phyloP scores from a whole-genome alignment of 768 basidiomycete species.

The Termitomyces sp. region DNA sequence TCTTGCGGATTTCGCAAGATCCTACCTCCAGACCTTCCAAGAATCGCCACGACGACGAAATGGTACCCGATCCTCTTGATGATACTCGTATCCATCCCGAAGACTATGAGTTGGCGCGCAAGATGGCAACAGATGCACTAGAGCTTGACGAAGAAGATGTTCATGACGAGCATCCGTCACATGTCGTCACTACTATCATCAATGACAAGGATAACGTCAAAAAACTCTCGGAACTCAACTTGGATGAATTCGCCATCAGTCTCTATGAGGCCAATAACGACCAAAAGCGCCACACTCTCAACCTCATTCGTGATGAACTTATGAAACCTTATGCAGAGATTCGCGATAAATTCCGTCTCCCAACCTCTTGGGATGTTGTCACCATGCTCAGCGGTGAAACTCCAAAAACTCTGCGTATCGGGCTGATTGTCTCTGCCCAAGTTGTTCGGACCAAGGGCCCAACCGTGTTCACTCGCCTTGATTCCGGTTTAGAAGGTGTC shows the following conservation, averaged over 20 bases:
- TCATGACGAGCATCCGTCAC: slow-evolving; percentile 88
- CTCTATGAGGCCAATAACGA: slow-evolving; percentile 81
- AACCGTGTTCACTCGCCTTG: slow-evolving; percentile 70
- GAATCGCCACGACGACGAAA: slow-evolving; percentile 64
- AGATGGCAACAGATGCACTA: slow-evolving; percentile 97
- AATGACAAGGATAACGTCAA: slow-evolving; percentile 71
- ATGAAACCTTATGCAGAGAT: slow-evolving; percentile 77
- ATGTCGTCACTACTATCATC: slow-evolving; percentile 85
- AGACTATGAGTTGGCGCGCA: slow-evolving; percentile 95
- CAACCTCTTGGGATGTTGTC: slow-evolving; percentile 76
- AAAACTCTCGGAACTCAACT: slow-evolving; percentile 86
- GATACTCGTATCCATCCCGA: slow-evolving; percentile 95
- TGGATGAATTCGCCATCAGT: slow-evolving; percentile 95
- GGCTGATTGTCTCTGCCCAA: slow-evolving; percentile 78
- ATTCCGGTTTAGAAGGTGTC: slow-evolving; percentile 88
- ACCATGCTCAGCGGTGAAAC: slow-evolving; percentile 98
- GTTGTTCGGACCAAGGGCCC: slow-evolving; percentile 53
- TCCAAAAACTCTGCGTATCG: slow-evolving; percentile 64
- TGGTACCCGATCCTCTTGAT: slow-evolving; percentile 85
- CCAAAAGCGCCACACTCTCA: slow-evolving; percentile 85
- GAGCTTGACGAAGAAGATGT: slow-evolving; percentile 98
- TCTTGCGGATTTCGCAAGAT: slow-evolving; percentile 82
- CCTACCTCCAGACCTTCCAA: slow-evolving; percentile 58
- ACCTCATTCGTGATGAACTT: slow-evolving; percentile 85
- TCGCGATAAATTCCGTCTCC: slow-evolving; percentile 60